Evolutionary conservation across 2,329 filamentous ascomycete genomes (phyloP), one percentile per base, ranked within the genome.

Genomic region (Cercospora zeina): DNA sequence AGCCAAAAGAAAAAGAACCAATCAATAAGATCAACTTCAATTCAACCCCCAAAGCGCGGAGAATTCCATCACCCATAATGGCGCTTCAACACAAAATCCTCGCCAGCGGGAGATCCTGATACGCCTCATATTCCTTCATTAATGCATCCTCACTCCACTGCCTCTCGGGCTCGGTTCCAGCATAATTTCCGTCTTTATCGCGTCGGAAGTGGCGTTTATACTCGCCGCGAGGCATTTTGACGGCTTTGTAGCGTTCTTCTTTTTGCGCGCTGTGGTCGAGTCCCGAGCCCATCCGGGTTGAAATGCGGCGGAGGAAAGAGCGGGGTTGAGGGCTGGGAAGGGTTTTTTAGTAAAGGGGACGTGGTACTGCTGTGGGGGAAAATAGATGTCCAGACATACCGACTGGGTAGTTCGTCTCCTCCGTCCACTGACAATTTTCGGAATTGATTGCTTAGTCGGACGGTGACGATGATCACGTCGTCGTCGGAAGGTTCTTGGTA

Each of bases 151-250:
- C 68, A 50, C 62, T 62, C 67, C 72, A 74, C 14, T 71, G 62
- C 34, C 67, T 61, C 62, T 74, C 67, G 13, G 68, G 64, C 58
- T 74, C 72, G 3, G 66, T 72, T 2, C 71, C 72, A n/a, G 62
- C 69, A 65, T 73, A 73, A 19, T 66, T 67, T 1, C 71, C 67
- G 6, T 68, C 45, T 24, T 55, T 42, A 54, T 73, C 71, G 27
- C 65, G 65, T 19, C 60, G 64, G 51, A 71, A 71, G 21, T 67
- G 65, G 10, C 64, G 62, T 42, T 68, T 67, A 27, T 73, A 73
- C 13, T 72, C 72, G 10, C 65, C 54, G 13, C 72, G 59, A 21
- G 72, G 70, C 71, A 74, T 73, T 62, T 72, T 71, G 56, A 74
- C 59, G 2, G 68, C 66, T 54, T 69, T 71, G 59, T 69, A 71